phyloP scores from a whole-genome alignment of 108 stramenopile genomes.

The Aurantiochytrium sp. region DNA sequence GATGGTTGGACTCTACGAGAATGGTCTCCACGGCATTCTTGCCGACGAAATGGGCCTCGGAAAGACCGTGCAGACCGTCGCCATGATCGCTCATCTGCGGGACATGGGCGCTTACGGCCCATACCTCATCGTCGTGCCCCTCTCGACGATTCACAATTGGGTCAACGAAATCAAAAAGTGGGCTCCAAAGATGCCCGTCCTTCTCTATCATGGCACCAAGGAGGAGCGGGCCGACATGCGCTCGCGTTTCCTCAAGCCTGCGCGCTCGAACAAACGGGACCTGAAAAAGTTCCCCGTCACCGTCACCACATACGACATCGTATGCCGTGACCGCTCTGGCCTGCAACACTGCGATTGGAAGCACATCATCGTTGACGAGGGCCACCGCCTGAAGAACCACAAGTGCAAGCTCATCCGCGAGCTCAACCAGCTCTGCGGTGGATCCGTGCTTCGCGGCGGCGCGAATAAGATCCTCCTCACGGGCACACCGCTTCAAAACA shows the following conservation, averaged over 20 bases:
- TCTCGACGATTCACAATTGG: conserved; percentile 98
- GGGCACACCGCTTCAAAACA: conserved; percentile 97
- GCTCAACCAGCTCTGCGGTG: conserved; percentile 72
- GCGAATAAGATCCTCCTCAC: conserved; percentile 56
- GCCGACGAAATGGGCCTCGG: conserved; percentile 91
- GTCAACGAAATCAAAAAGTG: conserved; percentile 82
- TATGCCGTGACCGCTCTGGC: conserved; percentile 67
- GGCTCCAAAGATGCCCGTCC: conserved; percentile 72
- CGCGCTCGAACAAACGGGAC: conserved; percentile 12
- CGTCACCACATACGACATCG: conserved; percentile 89
- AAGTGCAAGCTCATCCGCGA: conserved; percentile 78
- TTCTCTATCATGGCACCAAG: conserved; percentile 83
- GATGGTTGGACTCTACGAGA: conserved; percentile 90
- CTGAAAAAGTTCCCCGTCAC: conserved; percentile 70
- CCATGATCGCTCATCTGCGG: conserved; percentile 80
- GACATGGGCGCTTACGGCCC: conserved; percentile 60
- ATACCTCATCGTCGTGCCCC: conserved; percentile 85
- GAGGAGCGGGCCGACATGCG: conserved; percentile 69
- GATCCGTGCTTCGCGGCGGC: conserved; percentile 60
- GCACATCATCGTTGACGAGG: conserved; percentile 93
- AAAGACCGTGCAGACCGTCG: conserved; percentile 87
- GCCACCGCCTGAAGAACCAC: conserved; percentile 93
- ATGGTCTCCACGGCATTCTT: conserved; percentile 92
- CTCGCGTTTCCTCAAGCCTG: background rate
- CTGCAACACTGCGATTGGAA: conserved; percentile 69